Percentiles rank a stretch among this genome's conserved stretches.
phyloP scores from a whole-genome alignment of 1,284 basidiomycete species.

The Cryptococcus sp. region DNA sequence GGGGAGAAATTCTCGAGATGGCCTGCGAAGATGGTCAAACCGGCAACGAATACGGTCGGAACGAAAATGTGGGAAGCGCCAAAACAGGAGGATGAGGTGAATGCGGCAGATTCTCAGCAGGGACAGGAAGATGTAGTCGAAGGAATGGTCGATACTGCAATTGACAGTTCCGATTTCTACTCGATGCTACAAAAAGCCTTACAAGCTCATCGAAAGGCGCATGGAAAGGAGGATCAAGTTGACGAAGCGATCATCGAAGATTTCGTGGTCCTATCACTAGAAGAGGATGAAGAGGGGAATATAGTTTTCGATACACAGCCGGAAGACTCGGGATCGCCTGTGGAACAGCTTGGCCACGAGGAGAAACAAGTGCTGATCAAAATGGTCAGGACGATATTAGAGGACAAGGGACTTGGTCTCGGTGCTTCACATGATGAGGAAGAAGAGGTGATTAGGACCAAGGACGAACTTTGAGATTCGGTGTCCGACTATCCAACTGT shows the following conservation, averaged over 20 bases:
- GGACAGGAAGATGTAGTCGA: not conserved
- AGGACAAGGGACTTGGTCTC: not conserved
- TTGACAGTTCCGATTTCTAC: not conserved
- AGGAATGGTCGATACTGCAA: not conserved
- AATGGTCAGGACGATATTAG: not conserved
- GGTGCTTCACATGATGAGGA: not conserved
- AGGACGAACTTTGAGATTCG: too few relatives aligned
- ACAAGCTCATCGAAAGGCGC: not conserved
- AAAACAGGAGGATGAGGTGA: not conserved
- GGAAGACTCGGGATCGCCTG: not conserved
- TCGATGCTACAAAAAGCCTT: not conserved
- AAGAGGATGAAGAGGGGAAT: conserved; percentile 6
- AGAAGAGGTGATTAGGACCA: too few relatives aligned
- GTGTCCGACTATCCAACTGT: too few relatives aligned
- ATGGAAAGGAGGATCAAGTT: not conserved
- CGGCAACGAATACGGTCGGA: not conserved
- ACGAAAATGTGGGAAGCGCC: not conserved
- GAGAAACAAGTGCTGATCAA: conserved; percentile 1
- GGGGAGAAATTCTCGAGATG: not conserved
- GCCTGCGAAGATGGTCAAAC: not conserved
- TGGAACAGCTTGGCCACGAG: not conserved
- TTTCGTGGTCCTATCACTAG: conserved; percentile 1
- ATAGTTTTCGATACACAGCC: not conserved
- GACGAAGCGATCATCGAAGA: not conserved
- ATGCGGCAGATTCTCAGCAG: not conserved